Evolutionary conservation across 2,329 filamentous ascomycete species (phyloP).

Genomic region (Fusarium azukiicola): DNA sequence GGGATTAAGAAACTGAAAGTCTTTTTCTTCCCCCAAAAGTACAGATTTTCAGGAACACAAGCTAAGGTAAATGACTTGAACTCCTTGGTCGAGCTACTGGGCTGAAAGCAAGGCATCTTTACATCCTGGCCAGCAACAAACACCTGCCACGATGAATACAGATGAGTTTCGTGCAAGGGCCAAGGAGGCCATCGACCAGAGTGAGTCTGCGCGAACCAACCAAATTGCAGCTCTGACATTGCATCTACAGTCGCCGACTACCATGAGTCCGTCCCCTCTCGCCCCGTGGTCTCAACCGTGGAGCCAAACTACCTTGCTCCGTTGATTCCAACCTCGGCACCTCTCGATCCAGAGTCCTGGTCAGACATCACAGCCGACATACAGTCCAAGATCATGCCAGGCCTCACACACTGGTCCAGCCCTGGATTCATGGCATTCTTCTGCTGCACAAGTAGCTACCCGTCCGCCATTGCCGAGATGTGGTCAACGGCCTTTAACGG

Average conservation of each 20-base stretch:
- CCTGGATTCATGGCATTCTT: conserved; percentile 99
- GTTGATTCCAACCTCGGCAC: conserved; percentile 85
- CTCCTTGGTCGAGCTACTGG: too few relatives aligned
- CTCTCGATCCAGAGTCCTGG: conserved; percentile 86
- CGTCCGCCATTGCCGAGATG: conserved; percentile 93
- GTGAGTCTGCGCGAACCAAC: conserved; percentile 70
- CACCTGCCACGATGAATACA: conserved; percentile 83
- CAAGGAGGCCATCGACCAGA: conserved; percentile 89
- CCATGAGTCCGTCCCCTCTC: conserved; percentile 86
- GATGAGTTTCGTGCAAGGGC: conserved; percentile 89
- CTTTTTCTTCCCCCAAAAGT: too few relatives aligned
- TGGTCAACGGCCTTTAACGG: conserved; percentile 94
- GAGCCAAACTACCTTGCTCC: conserved; percentile 92
- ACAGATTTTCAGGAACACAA: too few relatives aligned
- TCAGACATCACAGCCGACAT: conserved; percentile 90
- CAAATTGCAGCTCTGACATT: conserved; percentile 6
- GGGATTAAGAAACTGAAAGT: too few relatives aligned
- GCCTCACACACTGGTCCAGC: conserved; percentile 96
- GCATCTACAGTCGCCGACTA: conserved; percentile 86
- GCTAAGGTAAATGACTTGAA: too few relatives aligned
- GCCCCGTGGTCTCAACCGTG: conserved; percentile 88
- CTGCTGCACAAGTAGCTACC: conserved; percentile 90
- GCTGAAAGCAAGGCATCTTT: background rate
- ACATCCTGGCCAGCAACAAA: background rate
- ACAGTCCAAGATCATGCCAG: conserved; percentile 92